Percentiles rank a stretch among this genome's conserved stretches.
phyloP scores from a whole-genome alignment of 2,329 filamentous ascomycete species.

The Neofusicoccum kwambonambiense region DNA sequence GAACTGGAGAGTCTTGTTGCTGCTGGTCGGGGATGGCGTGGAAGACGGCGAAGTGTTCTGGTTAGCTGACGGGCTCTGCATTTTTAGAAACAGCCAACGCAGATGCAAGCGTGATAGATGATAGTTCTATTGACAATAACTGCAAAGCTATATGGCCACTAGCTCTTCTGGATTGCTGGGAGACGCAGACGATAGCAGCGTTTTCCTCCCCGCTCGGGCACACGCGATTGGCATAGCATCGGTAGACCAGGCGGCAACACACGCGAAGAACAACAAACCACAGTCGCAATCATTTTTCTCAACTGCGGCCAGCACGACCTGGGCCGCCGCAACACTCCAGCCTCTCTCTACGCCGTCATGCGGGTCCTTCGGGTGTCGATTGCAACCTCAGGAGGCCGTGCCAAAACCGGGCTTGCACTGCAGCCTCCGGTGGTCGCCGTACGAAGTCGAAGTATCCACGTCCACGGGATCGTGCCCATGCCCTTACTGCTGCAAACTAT shows the following conservation, averaged over 20 bases:
- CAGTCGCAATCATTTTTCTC: not conserved
- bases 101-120: not conserved
- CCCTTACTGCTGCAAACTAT: not conserved
- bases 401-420: not conserved
- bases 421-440: not conserved
- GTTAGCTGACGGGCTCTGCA: not conserved
- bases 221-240: not conserved
- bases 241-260: not conserved
- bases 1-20: not conserved
- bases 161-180: not conserved
- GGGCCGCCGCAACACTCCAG: not conserved
- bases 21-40: not conserved
- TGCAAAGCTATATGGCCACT: not conserved
- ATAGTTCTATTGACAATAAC: not conserved
- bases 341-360: not conserved
- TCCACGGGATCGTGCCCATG: not conserved
- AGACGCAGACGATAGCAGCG: not conserved
- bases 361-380: not conserved
- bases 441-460: not conserved
- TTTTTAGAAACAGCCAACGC: not conserved
- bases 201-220: not conserved
- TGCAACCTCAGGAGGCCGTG: not conserved
- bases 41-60: not conserved
- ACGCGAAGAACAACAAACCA: not conserved
- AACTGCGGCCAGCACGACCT: not conserved